Conservation (phyloP, 1,284 basidiomycete genomes). For the Ustilago bromivora region DNA sequence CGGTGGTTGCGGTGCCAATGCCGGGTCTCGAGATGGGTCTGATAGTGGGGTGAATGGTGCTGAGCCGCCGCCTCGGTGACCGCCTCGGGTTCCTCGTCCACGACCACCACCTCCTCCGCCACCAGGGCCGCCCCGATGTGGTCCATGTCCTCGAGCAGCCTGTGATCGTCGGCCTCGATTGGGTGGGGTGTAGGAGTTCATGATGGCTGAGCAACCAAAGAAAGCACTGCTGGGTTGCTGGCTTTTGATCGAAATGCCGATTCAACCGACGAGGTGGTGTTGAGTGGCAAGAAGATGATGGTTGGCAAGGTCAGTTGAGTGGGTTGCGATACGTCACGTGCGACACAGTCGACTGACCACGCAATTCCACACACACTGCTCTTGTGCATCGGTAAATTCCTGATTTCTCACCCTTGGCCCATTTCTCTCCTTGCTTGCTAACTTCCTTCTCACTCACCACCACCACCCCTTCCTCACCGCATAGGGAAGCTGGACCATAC, state of each 20-base stretch:
- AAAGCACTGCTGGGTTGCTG: no score
- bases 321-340: background rate
- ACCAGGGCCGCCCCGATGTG: constrained; percentile 15
- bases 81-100: constrained; percentile 4
- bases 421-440: background rate
- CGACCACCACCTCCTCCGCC: constrained; percentile 19
- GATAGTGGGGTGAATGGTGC: background rate
- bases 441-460: constrained; percentile 1
- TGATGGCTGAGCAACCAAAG: background rate
- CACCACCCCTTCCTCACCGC: background rate
- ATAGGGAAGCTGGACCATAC: background rate
- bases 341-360: no score
- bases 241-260: no score
- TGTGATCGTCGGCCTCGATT: constrained; percentile 7
- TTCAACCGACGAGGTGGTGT: no score
- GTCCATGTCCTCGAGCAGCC: constrained; percentile 10
- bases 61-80: constrained; percentile 13
- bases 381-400: background rate
- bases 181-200: constrained; percentile 10
- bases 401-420: background rate
- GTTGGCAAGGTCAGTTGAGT: background rate
- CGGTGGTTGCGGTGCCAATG: constrained; percentile 26
- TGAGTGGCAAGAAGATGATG: no score
- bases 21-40: constrained; percentile 22
- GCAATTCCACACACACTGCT: background rate